Evolutionary conservation across 148 eudicot species (phyloP), one percentile per base, ranked within the genome.

Genomic region (Amaranthus palmeri): DNA sequence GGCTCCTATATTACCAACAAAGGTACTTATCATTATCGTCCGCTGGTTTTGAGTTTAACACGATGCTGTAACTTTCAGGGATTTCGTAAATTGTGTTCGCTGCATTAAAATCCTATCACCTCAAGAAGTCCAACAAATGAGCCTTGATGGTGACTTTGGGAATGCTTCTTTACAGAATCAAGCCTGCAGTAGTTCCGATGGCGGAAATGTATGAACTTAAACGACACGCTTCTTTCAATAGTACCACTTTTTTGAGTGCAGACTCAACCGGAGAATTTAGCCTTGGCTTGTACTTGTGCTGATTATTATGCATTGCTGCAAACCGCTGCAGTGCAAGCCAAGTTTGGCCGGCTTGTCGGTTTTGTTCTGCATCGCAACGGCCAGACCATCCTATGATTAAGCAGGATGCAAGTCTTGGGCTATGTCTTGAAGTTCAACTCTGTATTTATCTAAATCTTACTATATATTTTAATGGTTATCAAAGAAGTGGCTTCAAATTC

Each of bases 51-150:
- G 43, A 46, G 67, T 42, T 42, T 74, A 44, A 45, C 8, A 66
- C 36, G 17, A 43, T 69, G 47, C 6, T 61, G 42, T 70, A 6
- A n/a, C 40, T 60, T 83, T 42, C 85, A 95, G 99, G 83, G 99
- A 91, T 80, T 95, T 95, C 49, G 91, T 95, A 65, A 82, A 72
- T 76, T 95, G 97, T 48, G 99, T 95, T 2, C 87, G 93, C 8
- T 85, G 88, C 85, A 89, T 95, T 74, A 95, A 88, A 79, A 95
- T 95, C 55, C 90, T 95, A 13, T 95, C 98, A 4, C 96, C 99
- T 12, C 99, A 91, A 83, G 99, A 95, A 79, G 99, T 95, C 64
- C 96, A 95, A 52, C 90, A 89, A 71, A 89, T 95, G 99, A 95
- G 99, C 85, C 83, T 89, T 76, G 99, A 91, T 62, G 99, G 92